Percentiles rank a stretch among this genome's conserved stretches.
Evolutionary conservation across 2,329 filamentous ascomycete species (phyloP).

Genomic region (Calonectria pseudoreteaudii): DNA sequence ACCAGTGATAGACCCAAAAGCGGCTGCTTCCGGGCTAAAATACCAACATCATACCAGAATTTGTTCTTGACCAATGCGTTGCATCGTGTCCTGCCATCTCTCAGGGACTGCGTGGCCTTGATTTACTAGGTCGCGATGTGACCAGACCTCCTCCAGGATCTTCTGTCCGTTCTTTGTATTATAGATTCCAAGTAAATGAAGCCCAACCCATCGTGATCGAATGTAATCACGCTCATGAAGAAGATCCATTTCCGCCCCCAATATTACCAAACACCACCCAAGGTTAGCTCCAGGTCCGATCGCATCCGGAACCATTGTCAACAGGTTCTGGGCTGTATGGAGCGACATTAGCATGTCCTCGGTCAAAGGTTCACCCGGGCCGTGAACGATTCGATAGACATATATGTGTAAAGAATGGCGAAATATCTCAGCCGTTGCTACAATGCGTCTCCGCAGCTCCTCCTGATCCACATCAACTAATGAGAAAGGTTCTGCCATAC

Average conservation of each 20-base stretch:
- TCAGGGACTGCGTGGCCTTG: slow-evolving; percentile 15
- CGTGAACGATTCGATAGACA: slow-evolving; percentile 21
- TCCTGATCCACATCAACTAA: slow-evolving; percentile 1
- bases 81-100: slow-evolving; percentile 25
- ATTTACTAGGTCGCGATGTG: slow-evolving; percentile 7
- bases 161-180: slow-evolving; percentile 20
- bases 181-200: slow-evolving; percentile 24
- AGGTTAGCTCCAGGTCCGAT: slow-evolving; percentile 25
- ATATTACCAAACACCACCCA: slow-evolving; percentile 25
- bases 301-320: slow-evolving; percentile 23
- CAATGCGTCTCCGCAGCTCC: slow-evolving; percentile 15
- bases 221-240: slow-evolving; percentile 20
- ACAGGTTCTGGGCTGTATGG: slow-evolving; percentile 7
- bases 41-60: slow-evolving; percentile 10
- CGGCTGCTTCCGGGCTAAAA: neutral
- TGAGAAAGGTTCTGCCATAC: neutral
- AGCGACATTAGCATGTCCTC: slow-evolving; percentile 19
- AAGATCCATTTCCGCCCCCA: slow-evolving; percentile 21
- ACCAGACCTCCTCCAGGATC: slow-evolving; percentile 21
- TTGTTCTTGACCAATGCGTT: slow-evolving; percentile 16
- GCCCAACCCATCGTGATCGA: slow-evolving; percentile 13
- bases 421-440: slow-evolving; percentile 29
- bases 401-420: slow-evolving; percentile 22
- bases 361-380: slow-evolving; percentile 1
- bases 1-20: neutral